Base-by-base conservation (phyloP, 306 rosid species). In the Vachellia pachyceras region DNA sequence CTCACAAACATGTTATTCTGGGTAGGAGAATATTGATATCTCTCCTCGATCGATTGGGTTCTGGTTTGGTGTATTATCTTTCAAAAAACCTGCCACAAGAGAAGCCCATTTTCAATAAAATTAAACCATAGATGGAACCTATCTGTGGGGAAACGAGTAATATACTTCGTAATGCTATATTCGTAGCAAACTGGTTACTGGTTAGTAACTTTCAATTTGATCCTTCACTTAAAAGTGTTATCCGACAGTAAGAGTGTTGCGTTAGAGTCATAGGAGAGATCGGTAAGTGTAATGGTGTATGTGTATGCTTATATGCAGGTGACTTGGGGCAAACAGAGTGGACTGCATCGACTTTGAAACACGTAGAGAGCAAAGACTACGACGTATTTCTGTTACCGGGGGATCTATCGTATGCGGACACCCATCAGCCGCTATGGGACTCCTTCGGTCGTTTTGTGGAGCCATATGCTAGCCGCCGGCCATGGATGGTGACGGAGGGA, bases 401-500 rank as follows among this genome's bases (percentile, higher is more conserved):
- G 3, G 97, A 92, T 37, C 82, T 92, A 18, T 89, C 97, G 2
- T 92, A 92, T 22, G 97, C 97, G 0, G 91, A 92, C 13, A 45
- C 83, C 1, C 87, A 87, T 1, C 97, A 92, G 65, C 91, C 92
- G 0, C 71, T 91, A 0, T 91, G 97, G 97, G 97, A 92, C 78
- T 84, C 97, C 0, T 92, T 92, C 40, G 95, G 95, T 8, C 91
- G 97, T 74, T 75, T 92, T 3, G 94, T 92, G 2, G 94, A 92
- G 72, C 94, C 92, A 63, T 85, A 88, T 69, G 95, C 97, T 0
- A 89, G 91, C 49, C 85, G 75, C 29, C 91, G 95, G 25, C 94
- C 97, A 1, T 92, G 97, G 97, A 92, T 92, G 97, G 97, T 88
- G 3, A 89, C 95, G 0, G 68, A 89, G 84, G 97, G 95, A n/a